Percentiles rank a stretch among this genome's conserved stretches.
phyloP scores from a whole-genome alignment of 352 stramenopile genomes.

The Phytophthora podocarpi region DNA sequence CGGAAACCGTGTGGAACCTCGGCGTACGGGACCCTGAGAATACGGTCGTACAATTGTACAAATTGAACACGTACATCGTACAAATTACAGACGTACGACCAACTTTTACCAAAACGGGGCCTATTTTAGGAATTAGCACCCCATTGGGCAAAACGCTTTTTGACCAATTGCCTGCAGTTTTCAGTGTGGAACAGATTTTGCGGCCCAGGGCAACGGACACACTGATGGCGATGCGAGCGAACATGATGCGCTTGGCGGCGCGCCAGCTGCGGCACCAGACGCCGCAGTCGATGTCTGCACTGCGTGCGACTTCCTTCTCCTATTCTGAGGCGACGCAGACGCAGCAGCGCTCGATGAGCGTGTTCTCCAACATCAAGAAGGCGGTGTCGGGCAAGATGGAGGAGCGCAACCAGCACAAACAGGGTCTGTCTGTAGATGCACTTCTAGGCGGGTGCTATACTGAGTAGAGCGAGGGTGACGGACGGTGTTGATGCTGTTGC shows the following conservation, averaged over 20 bases:
- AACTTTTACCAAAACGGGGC: no score
- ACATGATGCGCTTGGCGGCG: slow-evolving; percentile 37
- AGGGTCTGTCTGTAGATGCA: no score
- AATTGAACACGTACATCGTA: background rate
- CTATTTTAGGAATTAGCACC: no score
- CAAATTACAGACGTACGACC: no score
- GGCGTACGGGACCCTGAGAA: no score
- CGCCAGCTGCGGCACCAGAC: slow-evolving; percentile 33
- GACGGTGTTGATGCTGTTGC: background rate
- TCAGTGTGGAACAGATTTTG: no score
- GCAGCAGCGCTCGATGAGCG: slow-evolving; percentile 59
- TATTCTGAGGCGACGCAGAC: slow-evolving; percentile 30
- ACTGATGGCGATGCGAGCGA: slow-evolving; percentile 52
- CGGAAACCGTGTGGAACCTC: no score
- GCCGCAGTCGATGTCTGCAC: background rate
- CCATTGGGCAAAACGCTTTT: no score
- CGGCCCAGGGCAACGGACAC: slow-evolving; percentile 33
- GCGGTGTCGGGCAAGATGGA: slow-evolving; percentile 78
- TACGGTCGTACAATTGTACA: no score
- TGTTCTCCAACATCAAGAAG: slow-evolving; percentile 79
- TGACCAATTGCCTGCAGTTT: no score
- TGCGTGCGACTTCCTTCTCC: background rate
- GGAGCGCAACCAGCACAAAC: slow-evolving; percentile 82
- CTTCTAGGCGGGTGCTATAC: no score
- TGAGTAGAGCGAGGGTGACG: background rate